A percentile compares a stretch with the other conserved stretches of the same genome.
phyloP scores from a whole-genome alignment of 192 early-diverging fungal species.

The Umbelopsis vinacea region DNA sequence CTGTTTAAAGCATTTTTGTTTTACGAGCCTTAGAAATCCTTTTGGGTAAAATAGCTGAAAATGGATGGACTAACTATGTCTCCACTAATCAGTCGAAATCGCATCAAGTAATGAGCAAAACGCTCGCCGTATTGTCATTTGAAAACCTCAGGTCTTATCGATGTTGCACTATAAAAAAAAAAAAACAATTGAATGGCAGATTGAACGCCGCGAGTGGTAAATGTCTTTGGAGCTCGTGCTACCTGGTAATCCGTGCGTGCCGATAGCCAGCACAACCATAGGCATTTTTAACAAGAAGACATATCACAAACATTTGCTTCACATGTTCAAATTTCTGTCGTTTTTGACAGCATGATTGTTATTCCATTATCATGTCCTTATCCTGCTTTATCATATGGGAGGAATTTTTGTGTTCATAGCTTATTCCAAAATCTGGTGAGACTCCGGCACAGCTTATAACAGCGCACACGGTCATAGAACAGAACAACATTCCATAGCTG shows the following conservation, averaged over 20 bases:
- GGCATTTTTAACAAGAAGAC: neutral
- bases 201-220: neutral
- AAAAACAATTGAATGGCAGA: neutral
- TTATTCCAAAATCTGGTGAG: neutral
- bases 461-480: too few species aligned
- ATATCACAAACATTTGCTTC: neutral
- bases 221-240: neutral
- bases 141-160: neutral
- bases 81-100: neutral
- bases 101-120: neutral
- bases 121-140: neutral
- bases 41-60: neutral
- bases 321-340: neutral
- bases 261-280: neutral
- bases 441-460: neutral
- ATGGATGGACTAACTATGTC: neutral
- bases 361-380: conserved; percentile 18
- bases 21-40: neutral
- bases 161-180: neutral
- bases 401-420: neutral
- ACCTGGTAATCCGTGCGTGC: conserved; percentile 15
- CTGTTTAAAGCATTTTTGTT: neutral
- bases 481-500: neutral
- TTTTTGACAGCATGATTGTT: conserved; percentile 20
- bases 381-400: neutral